These are phyloP conservation scores for Aureobasidium namibiae DNA, from an alignment of 2,329 filamentous ascomycete genomes.

Conservation along the genomic window DNA sequence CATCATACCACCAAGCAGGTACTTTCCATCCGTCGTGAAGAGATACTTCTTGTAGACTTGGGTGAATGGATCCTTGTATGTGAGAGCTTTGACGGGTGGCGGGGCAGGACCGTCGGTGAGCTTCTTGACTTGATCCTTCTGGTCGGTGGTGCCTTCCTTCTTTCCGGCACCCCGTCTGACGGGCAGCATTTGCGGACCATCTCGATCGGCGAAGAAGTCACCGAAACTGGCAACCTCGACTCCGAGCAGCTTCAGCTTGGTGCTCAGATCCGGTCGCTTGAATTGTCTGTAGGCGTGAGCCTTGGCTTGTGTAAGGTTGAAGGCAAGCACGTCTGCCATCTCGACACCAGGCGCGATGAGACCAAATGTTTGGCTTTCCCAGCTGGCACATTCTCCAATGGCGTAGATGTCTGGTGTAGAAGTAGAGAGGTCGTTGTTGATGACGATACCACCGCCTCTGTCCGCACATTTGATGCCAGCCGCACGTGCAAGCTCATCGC, in stretches of 20 bases:
- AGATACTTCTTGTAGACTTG: slow-evolving; percentile 91
- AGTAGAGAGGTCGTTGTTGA: slow-evolving; percentile 59
- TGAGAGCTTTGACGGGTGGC: slow-evolving; percentile 68
- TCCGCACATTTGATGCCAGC: slow-evolving; percentile 66
- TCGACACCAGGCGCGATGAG: slow-evolving; percentile 84
- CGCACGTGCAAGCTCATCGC: slow-evolving; percentile 65
- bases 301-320: slow-evolving; percentile 80
- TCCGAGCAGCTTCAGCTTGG: slow-evolving; percentile 80
- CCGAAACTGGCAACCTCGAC: slow-evolving; percentile 91
- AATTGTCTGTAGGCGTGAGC: slow-evolving; percentile 62
- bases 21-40: slow-evolving; percentile 83
- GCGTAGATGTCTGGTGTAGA: slow-evolving; percentile 69
- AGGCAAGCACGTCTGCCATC: slow-evolving; percentile 86
- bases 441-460: slow-evolving; percentile 66
- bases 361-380: slow-evolving; percentile 78
- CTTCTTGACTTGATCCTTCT: slow-evolving; percentile 40
- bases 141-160: slow-evolving; percentile 33
- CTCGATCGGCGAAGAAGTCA: slow-evolving; percentile 84
- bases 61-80: slow-evolving; percentile 81
- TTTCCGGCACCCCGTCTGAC: slow-evolving; percentile 42
- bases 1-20: slow-evolving; percentile 93
- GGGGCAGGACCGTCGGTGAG: slow-evolving; percentile 48
- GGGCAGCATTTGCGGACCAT: slow-evolving; percentile 71
- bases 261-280: slow-evolving; percentile 79
- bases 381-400: slow-evolving; percentile 85